phyloP scores from a whole-genome alignment of 768 basidiomycete genomes.

The Atractiella rhizophila region DNA sequence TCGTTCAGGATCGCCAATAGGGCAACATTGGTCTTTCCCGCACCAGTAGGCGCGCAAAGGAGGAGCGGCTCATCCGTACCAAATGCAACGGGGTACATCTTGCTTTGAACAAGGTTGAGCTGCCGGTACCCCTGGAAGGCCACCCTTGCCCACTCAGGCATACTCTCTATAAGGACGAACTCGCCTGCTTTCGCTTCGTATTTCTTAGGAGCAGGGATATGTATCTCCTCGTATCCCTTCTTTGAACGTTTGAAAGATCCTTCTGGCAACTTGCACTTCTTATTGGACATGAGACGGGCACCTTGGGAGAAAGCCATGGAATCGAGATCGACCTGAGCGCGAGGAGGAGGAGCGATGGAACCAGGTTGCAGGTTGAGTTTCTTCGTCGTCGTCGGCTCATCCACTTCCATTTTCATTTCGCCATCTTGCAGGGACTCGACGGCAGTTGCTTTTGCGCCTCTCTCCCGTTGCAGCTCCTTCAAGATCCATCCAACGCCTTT shows the following conservation, averaged over 20 bases:
- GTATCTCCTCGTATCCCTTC: constrained; percentile 95
- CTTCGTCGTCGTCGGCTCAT: constrained; percentile 34
- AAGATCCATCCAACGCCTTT: constrained; percentile 91
- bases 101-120: constrained; percentile 80
- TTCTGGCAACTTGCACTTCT: constrained; percentile 89
- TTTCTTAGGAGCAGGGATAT: constrained; percentile 71
- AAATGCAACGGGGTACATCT: constrained; percentile 74
- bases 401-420: constrained; percentile 53
- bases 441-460: constrained; percentile 12
- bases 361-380: constrained; percentile 71
- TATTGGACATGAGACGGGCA: constrained; percentile 92
- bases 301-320: constrained; percentile 90
- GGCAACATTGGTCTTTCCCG: constrained; percentile 98
- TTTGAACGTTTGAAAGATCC: constrained; percentile 89
- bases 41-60: constrained; percentile 92
- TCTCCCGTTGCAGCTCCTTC: constrained; percentile 52
- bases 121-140: constrained; percentile 52
- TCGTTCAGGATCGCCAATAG: constrained; percentile 85
- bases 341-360: constrained; percentile 53
- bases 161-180: constrained; percentile 38
- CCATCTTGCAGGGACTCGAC: constrained; percentile 4
- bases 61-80: constrained; percentile 82
- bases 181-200: constrained; percentile 29
- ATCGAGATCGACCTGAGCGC: constrained; percentile 63
- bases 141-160: constrained; percentile 66